Conservation (phyloP, 768 basidiomycete species). For the Kwoniella dejecticola region DNA sequence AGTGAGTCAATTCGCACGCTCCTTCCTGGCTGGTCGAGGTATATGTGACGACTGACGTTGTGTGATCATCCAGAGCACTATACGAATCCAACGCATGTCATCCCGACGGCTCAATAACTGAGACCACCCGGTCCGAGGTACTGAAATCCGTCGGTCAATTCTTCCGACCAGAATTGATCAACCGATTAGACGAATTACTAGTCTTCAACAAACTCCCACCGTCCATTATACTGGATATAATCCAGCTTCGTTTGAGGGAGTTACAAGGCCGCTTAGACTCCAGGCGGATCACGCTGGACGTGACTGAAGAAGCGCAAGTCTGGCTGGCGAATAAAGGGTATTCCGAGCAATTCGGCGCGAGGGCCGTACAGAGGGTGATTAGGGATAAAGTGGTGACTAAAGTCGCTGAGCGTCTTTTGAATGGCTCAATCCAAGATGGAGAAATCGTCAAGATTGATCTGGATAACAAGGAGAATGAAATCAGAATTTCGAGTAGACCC, state of each 20-base stretch:
- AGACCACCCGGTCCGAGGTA: constrained; percentile 67
- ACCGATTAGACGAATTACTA: constrained; percentile 68
- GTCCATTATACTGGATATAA: constrained; percentile 73
- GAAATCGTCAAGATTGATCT: constrained; percentile 63
- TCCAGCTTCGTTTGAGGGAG: constrained; percentile 73
- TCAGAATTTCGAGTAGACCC: constrained; percentile 48
- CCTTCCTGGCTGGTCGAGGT: no score
- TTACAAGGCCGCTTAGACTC: constrained; percentile 67
- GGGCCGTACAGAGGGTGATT: constrained; percentile 84
- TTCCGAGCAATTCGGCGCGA: constrained; percentile 80
- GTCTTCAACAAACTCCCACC: constrained; percentile 86
- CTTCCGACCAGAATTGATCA: constrained; percentile 88
- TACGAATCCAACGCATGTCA: constrained; percentile 68
- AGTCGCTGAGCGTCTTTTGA: constrained; percentile 75
- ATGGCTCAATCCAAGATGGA: constrained; percentile 75
- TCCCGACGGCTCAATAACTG: constrained; percentile 66
- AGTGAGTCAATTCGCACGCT: constrained; percentile 28
- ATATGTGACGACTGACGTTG: no score
- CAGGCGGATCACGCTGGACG: constrained; percentile 71
- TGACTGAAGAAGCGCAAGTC: constrained; percentile 64
- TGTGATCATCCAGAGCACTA: constrained; percentile 60
- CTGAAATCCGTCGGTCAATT: constrained; percentile 72
- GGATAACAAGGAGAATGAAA: constrained; percentile 58
- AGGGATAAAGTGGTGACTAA: constrained; percentile 78
- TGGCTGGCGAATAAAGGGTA: constrained; percentile 79